phyloP scores from a whole-genome alignment of 352 stramenopile genomes.

The Phytophthora citrophthora region DNA sequence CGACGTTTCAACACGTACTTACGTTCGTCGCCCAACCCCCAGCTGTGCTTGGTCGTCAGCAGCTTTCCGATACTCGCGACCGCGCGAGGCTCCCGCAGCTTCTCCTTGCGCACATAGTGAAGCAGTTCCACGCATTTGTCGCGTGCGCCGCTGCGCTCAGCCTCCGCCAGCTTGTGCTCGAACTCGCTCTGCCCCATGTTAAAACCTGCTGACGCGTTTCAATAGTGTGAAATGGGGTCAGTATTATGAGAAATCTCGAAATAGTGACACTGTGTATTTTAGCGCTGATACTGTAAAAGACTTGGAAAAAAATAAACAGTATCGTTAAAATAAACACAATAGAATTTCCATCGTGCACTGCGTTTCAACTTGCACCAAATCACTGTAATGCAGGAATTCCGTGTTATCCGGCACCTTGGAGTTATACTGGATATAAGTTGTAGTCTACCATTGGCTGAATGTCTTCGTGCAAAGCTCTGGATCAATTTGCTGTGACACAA shows the following conservation, averaged over 20 bases:
- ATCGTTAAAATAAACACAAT: no score
- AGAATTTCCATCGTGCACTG: no score
- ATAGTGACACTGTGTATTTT: no score
- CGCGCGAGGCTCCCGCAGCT: constrained; percentile 51
- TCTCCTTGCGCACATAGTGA: constrained; percentile 63
- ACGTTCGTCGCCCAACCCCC: constrained; percentile 61
- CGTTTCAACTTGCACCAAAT: no score
- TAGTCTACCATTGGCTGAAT: no score
- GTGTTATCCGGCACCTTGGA: no score
- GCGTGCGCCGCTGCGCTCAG: constrained; percentile 36
- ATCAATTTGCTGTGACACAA: no score
- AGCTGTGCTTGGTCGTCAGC: constrained; percentile 60
- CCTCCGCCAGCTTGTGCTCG: constrained; percentile 49
- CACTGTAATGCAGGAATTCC: no score
- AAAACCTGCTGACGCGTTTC: not conserved
- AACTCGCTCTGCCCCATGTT: constrained; percentile 49
- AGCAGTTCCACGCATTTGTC: constrained; percentile 55
- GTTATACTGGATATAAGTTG: no score
- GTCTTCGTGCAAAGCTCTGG: no score
- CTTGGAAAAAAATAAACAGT: no score
- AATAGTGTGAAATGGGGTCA: not conserved
- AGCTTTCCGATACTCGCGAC: constrained; percentile 45
- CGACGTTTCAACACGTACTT: constrained; percentile 14
- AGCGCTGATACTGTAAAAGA: no score
- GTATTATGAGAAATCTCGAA: not conserved